Conservation (phyloP, 164 flowering plant genomes). For the Stephania yunnanensis region DNA sequence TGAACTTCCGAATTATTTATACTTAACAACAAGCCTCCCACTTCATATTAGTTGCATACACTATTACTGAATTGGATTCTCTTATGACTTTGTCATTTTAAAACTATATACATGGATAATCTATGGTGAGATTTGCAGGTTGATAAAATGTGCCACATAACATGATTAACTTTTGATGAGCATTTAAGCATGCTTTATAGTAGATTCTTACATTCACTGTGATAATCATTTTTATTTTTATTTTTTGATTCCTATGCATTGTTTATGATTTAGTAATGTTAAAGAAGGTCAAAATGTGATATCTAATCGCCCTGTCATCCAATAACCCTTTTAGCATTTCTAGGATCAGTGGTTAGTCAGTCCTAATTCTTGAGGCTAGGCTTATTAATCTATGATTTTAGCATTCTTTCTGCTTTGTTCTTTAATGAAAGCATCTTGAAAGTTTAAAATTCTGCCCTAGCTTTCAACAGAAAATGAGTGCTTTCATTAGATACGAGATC, state of each 20-base stretch:
- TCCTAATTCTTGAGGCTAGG: neutral
- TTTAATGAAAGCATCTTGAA: neutral
- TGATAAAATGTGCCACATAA: neutral
- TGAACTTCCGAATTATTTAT: neutral
- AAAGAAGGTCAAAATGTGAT: neutral
- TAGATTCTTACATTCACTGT: neutral
- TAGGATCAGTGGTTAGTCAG: neutral
- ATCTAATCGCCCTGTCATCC: neutral
- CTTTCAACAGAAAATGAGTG: neutral
- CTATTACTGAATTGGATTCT: neutral
- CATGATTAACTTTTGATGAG: neutral
- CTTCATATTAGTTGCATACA: neutral
- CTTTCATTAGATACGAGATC: neutral
- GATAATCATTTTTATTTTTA: neutral
- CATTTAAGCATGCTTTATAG: neutral
- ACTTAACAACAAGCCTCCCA: neutral
- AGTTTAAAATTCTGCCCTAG: neutral
- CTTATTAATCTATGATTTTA: neutral
- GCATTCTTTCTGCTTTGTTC: neutral
- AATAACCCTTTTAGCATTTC: neutral
- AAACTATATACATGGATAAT: neutral
- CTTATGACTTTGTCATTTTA: neutral
- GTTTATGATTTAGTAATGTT: neutral
- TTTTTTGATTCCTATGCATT: neutral
- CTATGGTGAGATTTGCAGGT: neutral